Percentiles rank a stretch among this genome's conserved stretches.
phyloP scores from a whole-genome alignment of 2,329 filamentous ascomycete species.

The Curvularia sp. region DNA sequence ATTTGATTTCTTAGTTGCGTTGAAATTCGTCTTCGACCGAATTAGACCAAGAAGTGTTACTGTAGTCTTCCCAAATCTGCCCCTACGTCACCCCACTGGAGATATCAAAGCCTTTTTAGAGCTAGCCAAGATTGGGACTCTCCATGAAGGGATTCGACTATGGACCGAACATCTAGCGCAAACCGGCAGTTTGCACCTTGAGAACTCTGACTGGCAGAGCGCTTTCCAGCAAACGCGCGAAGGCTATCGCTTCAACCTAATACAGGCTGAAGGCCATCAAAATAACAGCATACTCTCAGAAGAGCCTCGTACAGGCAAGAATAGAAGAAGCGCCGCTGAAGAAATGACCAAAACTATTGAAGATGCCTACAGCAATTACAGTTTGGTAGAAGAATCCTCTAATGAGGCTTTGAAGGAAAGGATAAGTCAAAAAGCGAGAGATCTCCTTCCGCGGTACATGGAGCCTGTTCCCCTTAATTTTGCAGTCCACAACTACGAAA shows the following conservation, averaged over 20 bases:
- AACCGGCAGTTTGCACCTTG: neutral
- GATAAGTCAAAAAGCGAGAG: conserved; percentile 18
- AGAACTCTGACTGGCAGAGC: neutral
- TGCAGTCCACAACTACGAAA: conserved; percentile 18
- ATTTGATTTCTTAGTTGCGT: conserved; percentile 5
- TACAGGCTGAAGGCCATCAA: neutral
- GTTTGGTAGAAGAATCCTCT: conserved; percentile 3
- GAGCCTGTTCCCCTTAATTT: conserved; percentile 19
- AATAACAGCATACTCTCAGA: neutral
- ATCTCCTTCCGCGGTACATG: conserved; percentile 13
- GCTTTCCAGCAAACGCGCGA: conserved; percentile 4
- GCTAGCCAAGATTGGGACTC: conserved; percentile 6
- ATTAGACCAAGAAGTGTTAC: conserved; percentile 5
- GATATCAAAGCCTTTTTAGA: conserved; percentile 5
- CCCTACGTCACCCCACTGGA: conserved; percentile 1
- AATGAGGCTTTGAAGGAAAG: conserved; percentile 14
- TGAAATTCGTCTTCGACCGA: conserved; percentile 11
- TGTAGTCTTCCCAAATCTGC: conserved; percentile 12
- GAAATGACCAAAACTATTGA: conserved; percentile 14
- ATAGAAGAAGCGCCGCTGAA: conserved; percentile 15
- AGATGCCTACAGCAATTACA: conserved; percentile 9
- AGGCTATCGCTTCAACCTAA: conserved; percentile 1
- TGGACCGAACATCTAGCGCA: conserved; percentile 9
- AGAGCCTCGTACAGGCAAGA: neutral
- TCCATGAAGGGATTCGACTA: conserved; percentile 5